Conservation (phyloP, 139 green algal species). For the Tetradesmus obliquus region DNA sequence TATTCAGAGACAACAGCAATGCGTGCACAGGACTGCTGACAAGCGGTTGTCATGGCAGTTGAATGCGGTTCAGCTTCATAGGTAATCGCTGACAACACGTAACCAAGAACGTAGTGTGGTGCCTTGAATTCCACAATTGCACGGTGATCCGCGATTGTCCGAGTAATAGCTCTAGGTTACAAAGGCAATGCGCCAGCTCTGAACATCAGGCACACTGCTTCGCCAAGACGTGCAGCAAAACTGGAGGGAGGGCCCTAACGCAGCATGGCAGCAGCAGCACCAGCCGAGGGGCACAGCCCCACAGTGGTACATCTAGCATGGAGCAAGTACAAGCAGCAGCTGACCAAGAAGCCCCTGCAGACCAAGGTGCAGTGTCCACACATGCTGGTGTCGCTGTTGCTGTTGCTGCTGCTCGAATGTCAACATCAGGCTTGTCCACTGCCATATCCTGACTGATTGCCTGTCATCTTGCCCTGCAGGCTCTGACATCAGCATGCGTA, state of each 20-base stretch:
- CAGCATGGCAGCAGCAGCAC: conserved; percentile 4
- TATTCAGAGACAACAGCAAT: no score
- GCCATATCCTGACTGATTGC: neutral
- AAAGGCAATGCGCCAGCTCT: neutral
- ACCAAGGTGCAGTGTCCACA: conserved; percentile 53
- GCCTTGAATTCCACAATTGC: no score
- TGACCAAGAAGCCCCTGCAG: conserved; percentile 58
- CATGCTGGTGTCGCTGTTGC: neutral
- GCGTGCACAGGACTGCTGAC: neutral
- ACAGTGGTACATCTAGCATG: conserved; percentile 54
- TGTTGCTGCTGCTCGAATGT: neutral
- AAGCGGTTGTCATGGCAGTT: neutral
- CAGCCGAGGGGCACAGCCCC: neutral
- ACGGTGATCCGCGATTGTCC: no score
- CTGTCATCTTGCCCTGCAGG: conserved; percentile 31
- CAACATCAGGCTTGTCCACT: neutral
- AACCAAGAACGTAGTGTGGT: neutral
- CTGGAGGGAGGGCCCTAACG: neutral
- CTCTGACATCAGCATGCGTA: conserved; percentile 62
- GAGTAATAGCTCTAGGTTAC: neutral
- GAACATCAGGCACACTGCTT: neutral
- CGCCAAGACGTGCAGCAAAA: neutral
- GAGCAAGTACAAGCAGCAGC: conserved; percentile 61
- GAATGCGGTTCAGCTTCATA: neutral
- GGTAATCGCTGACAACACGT: neutral